A percentile compares a stretch with the other conserved stretches of the same genome.
Evolutionary conservation across 176 grass and related monocot genomes (phyloP).

Genomic region (Aechmea fasciata): DNA sequence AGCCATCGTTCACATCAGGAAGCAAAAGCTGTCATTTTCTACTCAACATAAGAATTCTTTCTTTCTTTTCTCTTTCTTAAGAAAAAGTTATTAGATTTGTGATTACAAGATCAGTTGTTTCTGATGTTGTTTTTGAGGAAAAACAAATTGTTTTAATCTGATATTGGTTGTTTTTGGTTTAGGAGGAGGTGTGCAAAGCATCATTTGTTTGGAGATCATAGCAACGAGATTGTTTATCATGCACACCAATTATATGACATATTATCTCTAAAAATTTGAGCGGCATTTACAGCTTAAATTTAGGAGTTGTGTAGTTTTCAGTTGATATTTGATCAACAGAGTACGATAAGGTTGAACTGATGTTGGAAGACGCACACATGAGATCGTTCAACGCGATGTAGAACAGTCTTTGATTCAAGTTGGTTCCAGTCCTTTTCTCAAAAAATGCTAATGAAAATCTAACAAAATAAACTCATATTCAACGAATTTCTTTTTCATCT

Average conservation of each 20-base stretch:
- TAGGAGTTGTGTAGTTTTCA: conserved; percentile 37
- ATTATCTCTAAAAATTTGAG: neutral
- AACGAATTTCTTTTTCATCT: no score
- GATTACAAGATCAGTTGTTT: no score
- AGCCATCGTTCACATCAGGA: no score
- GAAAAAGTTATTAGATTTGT: no score
- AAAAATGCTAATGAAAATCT: neutral
- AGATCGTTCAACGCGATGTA: conserved; percentile 78
- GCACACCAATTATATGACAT: conserved; percentile 23
- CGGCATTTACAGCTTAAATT: neutral
- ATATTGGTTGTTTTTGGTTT: neutral
- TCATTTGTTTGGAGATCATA: conserved; percentile 86
- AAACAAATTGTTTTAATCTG: no score
- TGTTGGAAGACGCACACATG: conserved; percentile 78
- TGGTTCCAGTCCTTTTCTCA: neutral
- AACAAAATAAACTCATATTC: no score
- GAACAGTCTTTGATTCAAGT: conserved; percentile 89
- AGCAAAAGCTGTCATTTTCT: no score
- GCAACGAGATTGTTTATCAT: conserved; percentile 42
- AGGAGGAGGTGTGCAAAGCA: conserved; percentile 94
- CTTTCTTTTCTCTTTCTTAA: no score
- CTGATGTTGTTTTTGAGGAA: no score
- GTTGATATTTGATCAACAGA: conserved; percentile 64
- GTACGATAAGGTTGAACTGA: conserved; percentile 69
- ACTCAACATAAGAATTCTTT: no score